Conservation (phyloP, 805 yeast species). For the Schwanniomyces yamadae region DNA sequence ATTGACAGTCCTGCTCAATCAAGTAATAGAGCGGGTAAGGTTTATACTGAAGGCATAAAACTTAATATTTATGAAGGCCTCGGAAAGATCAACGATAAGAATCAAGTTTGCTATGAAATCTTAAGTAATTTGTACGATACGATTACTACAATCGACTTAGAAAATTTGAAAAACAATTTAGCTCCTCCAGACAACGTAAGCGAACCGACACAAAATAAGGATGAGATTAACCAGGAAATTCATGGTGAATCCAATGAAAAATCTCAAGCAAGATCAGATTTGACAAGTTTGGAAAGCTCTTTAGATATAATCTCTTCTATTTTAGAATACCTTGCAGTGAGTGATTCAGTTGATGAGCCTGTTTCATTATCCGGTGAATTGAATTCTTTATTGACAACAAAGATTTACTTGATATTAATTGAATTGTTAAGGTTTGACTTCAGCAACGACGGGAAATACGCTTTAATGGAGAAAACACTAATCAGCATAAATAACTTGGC, state of each 20-base stretch:
- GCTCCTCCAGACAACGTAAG: conserved; percentile 34
- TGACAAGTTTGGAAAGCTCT: conserved; percentile 66
- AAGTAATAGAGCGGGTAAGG: conserved; percentile 27
- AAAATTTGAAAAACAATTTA: conserved; percentile 25
- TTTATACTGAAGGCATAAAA: conserved; percentile 42
- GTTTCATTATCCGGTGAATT: conserved; percentile 20
- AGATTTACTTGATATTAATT: conserved; percentile 29
- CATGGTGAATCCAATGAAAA: conserved; percentile 37
- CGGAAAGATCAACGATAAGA: conserved; percentile 17
- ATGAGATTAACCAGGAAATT: conserved; percentile 24
- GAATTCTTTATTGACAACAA: conserved; percentile 17
- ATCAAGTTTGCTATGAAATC: conserved; percentile 17
- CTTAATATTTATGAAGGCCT: conserved; percentile 41
- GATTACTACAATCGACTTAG: conserved; percentile 28
- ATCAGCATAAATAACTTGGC: conserved; percentile 69
- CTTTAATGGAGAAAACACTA: conserved; percentile 55
- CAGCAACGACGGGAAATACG: conserved; percentile 19
- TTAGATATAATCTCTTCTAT: conserved; percentile 76
- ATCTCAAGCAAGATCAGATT: conserved; percentile 46
- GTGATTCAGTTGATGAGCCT: conserved; percentile 21
- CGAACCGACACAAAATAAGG: conserved; percentile 25
- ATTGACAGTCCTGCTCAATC: conserved; percentile 1
- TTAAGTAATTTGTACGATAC: conserved; percentile 21
- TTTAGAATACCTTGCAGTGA: conserved; percentile 53
- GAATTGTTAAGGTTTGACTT: conserved; percentile 41